Conservation (phyloP, 2,329 filamentous ascomycete species). For the Colletotrichum caudatum region DNA sequence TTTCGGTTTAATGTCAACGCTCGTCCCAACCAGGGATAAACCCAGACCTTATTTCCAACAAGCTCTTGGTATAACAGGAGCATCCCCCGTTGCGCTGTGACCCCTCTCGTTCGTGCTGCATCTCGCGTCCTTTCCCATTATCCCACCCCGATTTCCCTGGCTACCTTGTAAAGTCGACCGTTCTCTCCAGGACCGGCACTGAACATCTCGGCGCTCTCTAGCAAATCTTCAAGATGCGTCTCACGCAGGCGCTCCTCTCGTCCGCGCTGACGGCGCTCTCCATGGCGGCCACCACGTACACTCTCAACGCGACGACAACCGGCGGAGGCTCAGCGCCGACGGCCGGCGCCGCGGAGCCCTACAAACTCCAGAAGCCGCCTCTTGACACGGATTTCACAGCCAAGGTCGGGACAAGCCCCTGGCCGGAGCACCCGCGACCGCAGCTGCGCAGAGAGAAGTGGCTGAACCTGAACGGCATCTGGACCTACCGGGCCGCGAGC, state of each 20-base stretch:
- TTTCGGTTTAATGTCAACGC: constrained; percentile 32
- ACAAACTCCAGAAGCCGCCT: constrained; percentile 55
- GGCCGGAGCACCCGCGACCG: constrained; percentile 70
- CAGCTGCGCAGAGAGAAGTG: constrained; percentile 66
- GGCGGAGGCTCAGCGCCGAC: neutral
- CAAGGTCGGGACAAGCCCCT: constrained; percentile 64
- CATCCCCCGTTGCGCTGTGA: constrained; percentile 19
- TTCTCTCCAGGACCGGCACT: neutral
- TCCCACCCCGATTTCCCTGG: neutral
- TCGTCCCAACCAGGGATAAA: constrained; percentile 30
- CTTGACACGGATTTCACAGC: constrained; percentile 66
- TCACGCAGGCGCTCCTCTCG: constrained; percentile 26
- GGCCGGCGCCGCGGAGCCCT: constrained; percentile 44
- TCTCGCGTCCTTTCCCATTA: neutral
- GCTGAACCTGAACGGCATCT: constrained; percentile 70
- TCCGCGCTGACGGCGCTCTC: constrained; percentile 16
- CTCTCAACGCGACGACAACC: constrained; percentile 19
- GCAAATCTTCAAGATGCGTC: constrained; percentile 23
- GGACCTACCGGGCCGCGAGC: constrained; percentile 62
- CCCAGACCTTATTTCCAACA: constrained; percentile 19
- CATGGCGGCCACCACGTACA: neutral
- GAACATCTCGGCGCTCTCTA: neutral
- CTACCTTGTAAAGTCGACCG: neutral
- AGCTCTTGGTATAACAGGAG: constrained; percentile 25
- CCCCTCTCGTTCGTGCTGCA: constrained; percentile 36